These are phyloP conservation scores for Exophiala sp. DNA, from an alignment of 2,329 filamentous ascomycete species.

Conservation along the genomic window DNA sequence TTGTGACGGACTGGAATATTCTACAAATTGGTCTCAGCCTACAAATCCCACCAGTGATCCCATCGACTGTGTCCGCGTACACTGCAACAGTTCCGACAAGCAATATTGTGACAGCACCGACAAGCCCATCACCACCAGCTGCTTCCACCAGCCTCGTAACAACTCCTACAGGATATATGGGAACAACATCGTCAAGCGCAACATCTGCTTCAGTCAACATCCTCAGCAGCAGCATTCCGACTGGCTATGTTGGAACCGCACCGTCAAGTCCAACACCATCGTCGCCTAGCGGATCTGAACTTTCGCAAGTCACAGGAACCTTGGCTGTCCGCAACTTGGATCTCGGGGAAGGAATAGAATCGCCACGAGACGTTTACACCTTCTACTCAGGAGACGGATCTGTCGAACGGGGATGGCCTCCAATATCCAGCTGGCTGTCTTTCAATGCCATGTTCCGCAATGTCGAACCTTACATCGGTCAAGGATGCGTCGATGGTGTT, in stretches of 20 bases:
- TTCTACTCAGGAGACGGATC: conserved; percentile 26
- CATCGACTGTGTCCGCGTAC: not conserved
- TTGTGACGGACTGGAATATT: conserved; percentile 11
- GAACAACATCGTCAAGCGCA: no score
- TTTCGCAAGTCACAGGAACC: not conserved
- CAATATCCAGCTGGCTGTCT: conserved; percentile 24
- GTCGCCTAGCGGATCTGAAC: not conserved
- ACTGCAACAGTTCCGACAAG: not conserved
- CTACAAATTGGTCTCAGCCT: conserved; percentile 2
- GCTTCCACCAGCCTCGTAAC: no score
- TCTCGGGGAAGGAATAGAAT: not conserved
- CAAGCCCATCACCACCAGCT: no score
- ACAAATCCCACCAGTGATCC: conserved; percentile 1
- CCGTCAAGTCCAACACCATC: not conserved
- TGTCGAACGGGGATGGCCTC: conserved; percentile 22
- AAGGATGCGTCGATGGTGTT: conserved; percentile 8
- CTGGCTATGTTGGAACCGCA: not conserved
- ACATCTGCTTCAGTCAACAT: no score
- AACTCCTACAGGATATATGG: no score
- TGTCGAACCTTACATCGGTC: conserved; percentile 5
- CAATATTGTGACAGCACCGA: not conserved
- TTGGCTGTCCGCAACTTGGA: conserved; percentile 8
- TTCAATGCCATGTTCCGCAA: conserved; percentile 19
- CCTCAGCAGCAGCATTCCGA: not conserved
- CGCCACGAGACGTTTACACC: conserved; percentile 30